Percentiles rank a stretch among this genome's conserved stretches.
Conservation (phyloP, 371 early-diverging fungal species). For the Haplosporangium sp. region DNA sequence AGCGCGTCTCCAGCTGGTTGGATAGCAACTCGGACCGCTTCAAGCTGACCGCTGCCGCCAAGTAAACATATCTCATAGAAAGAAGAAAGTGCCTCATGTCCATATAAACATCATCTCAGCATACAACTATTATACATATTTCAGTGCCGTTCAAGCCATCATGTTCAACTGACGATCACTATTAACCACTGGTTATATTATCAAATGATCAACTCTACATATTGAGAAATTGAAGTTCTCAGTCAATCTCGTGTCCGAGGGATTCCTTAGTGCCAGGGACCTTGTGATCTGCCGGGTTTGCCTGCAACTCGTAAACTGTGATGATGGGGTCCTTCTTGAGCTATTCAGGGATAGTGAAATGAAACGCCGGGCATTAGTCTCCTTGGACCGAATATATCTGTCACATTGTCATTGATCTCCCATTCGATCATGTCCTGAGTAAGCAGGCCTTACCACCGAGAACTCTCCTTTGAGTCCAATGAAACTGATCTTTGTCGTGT, state of each 20-base stretch:
- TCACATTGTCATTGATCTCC: not conserved
- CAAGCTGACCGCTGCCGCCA: slow-evolving; percentile 32
- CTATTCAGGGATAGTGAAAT: slow-evolving; percentile 47
- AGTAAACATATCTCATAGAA: not conserved
- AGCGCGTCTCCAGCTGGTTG: slow-evolving; percentile 82
- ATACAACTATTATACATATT: too few species aligned
- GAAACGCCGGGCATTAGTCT: slow-evolving; percentile 1
- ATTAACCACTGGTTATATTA: too few species aligned
- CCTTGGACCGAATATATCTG: not conserved
- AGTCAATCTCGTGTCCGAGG: slow-evolving; percentile 59
- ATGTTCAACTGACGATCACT: too few species aligned
- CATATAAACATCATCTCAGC: too few species aligned
- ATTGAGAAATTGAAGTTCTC: slow-evolving; percentile 9
- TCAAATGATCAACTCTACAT: not conserved
- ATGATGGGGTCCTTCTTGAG: slow-evolving; percentile 86
- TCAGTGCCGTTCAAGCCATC: too few species aligned
- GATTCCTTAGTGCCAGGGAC: slow-evolving; percentile 58
- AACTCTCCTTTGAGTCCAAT: slow-evolving; percentile 95
- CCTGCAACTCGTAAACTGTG: slow-evolving; percentile 86
- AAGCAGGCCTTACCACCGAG: slow-evolving; percentile 66
- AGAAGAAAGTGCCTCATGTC: too few species aligned
- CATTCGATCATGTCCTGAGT: not conserved
- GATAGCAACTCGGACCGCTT: slow-evolving; percentile 65
- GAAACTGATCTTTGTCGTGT: slow-evolving; percentile 76
- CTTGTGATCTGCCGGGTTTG: slow-evolving; percentile 90